Evolutionary conservation across 202 grass and related monocot species (phyloP).

Genomic region (Carex sylvatica): DNA sequence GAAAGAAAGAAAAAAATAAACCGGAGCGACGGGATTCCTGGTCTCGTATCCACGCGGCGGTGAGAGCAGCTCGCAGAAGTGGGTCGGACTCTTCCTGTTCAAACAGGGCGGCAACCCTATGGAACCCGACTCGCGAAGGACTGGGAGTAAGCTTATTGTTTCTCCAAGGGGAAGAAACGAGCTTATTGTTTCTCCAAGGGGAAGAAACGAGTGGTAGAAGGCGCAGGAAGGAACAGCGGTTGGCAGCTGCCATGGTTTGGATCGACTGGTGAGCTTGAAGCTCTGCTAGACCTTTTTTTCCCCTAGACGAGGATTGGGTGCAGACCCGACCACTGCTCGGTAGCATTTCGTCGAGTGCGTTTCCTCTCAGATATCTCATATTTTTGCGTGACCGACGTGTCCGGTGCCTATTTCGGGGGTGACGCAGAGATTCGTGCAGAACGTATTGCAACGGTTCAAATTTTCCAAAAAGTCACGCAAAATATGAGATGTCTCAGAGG

Average conservation of each 20-base stretch:
- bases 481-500: too few relatives aligned
- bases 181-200: neutral
- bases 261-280: neutral
- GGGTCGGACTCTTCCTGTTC: slow-evolving; percentile 36
- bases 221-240: neutral
- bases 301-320: neutral
- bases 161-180: slow-evolving; percentile 3
- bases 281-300: neutral
- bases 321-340: neutral
- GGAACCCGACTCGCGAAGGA: neutral
- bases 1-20: neutral
- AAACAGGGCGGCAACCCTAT: neutral
- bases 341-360: too few relatives aligned
- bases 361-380: too few relatives aligned
- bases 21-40: slow-evolving; percentile 68
- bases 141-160: neutral
- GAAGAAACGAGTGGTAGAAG: neutral
- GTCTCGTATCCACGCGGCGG: slow-evolving; percentile 48
- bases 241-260: slow-evolving; percentile 10
- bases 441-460: too few relatives aligned
- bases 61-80: slow-evolving; percentile 46
- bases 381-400: too few relatives aligned
- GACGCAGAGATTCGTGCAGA: too few relatives aligned
- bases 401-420: too few relatives aligned
- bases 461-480: too few relatives aligned